A percentile compares a stretch with the other conserved stretches of the same genome.
Evolutionary conservation across 805 yeast genomes (phyloP).

Genomic region (Metschnikowia continentalis): DNA sequence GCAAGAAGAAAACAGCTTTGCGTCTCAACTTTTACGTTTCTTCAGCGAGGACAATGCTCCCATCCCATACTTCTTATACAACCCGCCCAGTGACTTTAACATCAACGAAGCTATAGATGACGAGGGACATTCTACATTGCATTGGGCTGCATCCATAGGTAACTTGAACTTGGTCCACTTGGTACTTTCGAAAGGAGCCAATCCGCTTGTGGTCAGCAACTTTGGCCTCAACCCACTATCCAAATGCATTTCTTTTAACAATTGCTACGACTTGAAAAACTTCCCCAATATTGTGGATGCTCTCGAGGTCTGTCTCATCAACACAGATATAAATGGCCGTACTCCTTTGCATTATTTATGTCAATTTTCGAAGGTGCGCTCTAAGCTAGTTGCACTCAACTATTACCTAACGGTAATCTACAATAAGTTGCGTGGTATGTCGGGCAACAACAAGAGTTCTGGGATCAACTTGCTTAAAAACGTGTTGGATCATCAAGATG

Average conservation of each 20-base stretch:
- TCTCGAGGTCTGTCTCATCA: conserved; percentile 71
- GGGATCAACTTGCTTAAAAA: conserved; percentile 55
- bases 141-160: conserved; percentile 98
- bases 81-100: conserved; percentile 63
- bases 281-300: conserved; percentile 76
- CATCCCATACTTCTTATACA: conserved; percentile 61
- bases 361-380: conserved; percentile 57
- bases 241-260: conserved; percentile 80
- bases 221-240: conserved; percentile 85
- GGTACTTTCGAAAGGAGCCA: conserved; percentile 71
- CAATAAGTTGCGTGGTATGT: conserved; percentile 57
- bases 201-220: conserved; percentile 47
- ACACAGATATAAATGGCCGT: conserved; percentile 66
- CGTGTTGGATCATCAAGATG: conserved; percentile 73
- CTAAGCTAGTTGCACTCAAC: conserved; percentile 72
- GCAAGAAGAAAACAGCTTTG: conserved; percentile 44
- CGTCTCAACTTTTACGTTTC: conserved; percentile 37
- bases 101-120: conserved; percentile 81
- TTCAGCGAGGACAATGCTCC: conserved; percentile 41
- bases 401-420: conserved; percentile 77
- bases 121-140: conserved; percentile 91
- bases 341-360: conserved; percentile 88
- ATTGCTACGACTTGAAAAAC: conserved; percentile 75
- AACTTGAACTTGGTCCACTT: conserved; percentile 72
- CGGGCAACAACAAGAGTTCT: conserved; percentile 23